Conservation (phyloP, 2,329 filamentous ascomycete genomes). For the Fusarium clavum region DNA sequence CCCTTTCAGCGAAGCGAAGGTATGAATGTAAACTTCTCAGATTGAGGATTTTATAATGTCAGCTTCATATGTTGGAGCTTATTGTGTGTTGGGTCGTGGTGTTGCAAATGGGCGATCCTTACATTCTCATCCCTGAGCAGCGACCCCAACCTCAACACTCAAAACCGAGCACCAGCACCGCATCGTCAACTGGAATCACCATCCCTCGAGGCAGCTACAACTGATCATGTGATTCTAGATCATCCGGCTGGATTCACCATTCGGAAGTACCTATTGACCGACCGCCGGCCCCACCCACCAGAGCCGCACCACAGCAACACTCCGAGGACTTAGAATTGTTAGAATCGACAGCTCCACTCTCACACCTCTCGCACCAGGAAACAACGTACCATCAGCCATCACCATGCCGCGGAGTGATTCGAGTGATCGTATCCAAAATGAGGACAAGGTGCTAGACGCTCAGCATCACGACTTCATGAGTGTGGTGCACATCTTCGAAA, state of each 20-base stretch:
- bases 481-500: neutral
- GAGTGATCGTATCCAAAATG: no score
- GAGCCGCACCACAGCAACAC: neutral
- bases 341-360: rapidly evolving
- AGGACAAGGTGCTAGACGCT: no score
- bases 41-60: rapidly evolving
- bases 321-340: neutral
- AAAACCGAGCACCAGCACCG: neutral
- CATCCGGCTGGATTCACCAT: no score
- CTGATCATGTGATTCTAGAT: neutral
- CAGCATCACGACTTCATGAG: no score
- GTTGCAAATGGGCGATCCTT: neutral
- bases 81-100: neutral
- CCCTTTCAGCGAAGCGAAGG: rapidly evolving
- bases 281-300: no score
- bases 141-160: rapidly evolving
- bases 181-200: neutral
- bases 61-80: neutral
- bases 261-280: no score
- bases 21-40: rapidly evolving
- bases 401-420: no score
- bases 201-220: neutral
- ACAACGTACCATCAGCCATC: no score
- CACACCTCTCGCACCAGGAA: no score
- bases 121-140: rapidly evolving